Base-by-base conservation (phyloP, 495 filamentous ascomycete species). In the Evernia prunastri region DNA sequence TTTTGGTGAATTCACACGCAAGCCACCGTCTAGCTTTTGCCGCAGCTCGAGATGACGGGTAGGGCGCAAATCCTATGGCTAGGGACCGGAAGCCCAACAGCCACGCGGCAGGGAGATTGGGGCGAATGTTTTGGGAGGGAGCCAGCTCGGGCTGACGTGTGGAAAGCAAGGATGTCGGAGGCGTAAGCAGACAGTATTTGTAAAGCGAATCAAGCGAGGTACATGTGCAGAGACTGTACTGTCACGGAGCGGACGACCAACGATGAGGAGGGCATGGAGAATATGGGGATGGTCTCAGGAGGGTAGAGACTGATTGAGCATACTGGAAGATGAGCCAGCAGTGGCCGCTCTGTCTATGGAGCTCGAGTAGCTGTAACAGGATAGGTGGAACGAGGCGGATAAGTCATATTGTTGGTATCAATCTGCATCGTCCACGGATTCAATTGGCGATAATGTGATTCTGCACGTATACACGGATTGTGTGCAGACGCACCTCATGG, bases 101-200 rank as follows among this genome's bases (percentile, higher is more conserved):
- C 18, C 20, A 56, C 42, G 35, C 13, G 37, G 53, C n/a, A 17
- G 25, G 1, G 20, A 42, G 29, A n/a, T 27, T 39, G 17, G 51
- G 27, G 37, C 27, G 37, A 42, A 35, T 31, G 43, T 35, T 9
- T n/a, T 37, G 60, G 53, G 37, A 57, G 39, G 53, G 29, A 45
- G 43, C 27, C 8, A 36, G 43, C 43, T 49, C 43, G 51, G 61
- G 61, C 61, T 63, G 53, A 63, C 61, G 39, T 36, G 27, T 57
- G 53, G 29, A 56, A 45, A 27, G 37, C 61, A 57, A 63, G 36
- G 53, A 37, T 63, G 53, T 36, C 39, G 29, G 36, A 35, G 43
- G 29, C 53, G 61, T 63, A 63, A 63, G 61, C 61, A 63, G 61
- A 9, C 10, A 20, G 4, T 20, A n/a, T 20, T 8, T 33, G 29